phyloP scores from a whole-genome alignment of 2,329 filamentous ascomycete genomes.

The Beauveria caledonica region DNA sequence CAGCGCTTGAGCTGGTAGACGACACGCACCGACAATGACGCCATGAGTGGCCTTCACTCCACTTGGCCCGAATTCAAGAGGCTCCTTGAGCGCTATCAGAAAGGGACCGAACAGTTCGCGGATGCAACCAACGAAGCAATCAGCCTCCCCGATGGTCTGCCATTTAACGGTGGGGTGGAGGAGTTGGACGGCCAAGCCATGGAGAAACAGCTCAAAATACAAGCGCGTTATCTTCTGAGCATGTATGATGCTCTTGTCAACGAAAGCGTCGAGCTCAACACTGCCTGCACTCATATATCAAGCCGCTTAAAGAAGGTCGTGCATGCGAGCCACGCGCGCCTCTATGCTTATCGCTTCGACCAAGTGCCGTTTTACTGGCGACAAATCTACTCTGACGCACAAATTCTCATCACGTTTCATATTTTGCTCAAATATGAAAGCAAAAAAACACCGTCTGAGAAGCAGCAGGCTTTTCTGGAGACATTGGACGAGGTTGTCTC shows the following conservation, averaged over 20 bases:
- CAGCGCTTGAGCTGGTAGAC: neutral
- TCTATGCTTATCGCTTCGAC: slow-evolving; percentile 62
- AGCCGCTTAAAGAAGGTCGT: slow-evolving; percentile 48
- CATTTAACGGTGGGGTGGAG: neutral
- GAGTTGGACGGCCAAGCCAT: slow-evolving; percentile 13
- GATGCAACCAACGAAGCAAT: neutral
- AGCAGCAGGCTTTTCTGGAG: slow-evolving; percentile 9
- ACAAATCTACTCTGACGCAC: slow-evolving; percentile 62
- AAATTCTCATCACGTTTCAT: slow-evolving; percentile 51
- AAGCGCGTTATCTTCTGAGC: slow-evolving; percentile 19
- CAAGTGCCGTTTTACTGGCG: slow-evolving; percentile 62
- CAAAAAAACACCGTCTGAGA: slow-evolving; percentile 7
- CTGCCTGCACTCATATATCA: slow-evolving; percentile 20
- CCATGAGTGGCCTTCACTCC: neutral
- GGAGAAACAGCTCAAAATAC: slow-evolving; percentile 21
- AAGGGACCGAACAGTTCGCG: neutral
- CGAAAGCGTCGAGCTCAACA: slow-evolving; percentile 9
- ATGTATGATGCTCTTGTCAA: slow-evolving; percentile 15
- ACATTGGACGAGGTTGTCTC: slow-evolving; percentile 50
- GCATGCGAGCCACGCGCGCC: slow-evolving; percentile 52
- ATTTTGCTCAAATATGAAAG: slow-evolving; percentile 19
- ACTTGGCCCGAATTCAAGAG: neutral
- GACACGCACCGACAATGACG: neutral
- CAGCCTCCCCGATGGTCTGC: neutral
- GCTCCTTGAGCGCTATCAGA: neutral